Conservation (phyloP, 371 early-diverging fungal species). For the Syncephalastrum sp. region DNA sequence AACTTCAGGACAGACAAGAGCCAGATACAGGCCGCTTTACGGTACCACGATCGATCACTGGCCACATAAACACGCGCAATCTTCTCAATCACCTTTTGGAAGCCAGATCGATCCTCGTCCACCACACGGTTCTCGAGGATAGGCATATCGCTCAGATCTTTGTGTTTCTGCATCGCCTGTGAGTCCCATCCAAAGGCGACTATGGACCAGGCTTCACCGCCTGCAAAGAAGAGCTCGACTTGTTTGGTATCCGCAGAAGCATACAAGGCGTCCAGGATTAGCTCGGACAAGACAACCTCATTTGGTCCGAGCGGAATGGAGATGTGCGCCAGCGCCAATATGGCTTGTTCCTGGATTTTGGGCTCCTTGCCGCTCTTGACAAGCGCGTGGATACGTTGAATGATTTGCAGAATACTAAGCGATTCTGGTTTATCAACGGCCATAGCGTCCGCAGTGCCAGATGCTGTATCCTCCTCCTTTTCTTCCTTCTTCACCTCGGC, state of each 20-base stretch:
- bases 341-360: constrained; percentile 76
- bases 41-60: constrained; percentile 58
- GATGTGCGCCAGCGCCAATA: constrained; percentile 70
- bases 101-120: constrained; percentile 9
- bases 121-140: constrained; percentile 20
- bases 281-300: constrained; percentile 25
- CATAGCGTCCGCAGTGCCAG: constrained; percentile 1
- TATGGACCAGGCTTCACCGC: constrained; percentile 79
- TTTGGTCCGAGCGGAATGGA: constrained; percentile 43
- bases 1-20: constrained; percentile 80
- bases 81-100: constrained; percentile 48
- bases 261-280: constrained; percentile 58
- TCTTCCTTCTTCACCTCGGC: constrained; percentile 19
- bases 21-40: constrained; percentile 88
- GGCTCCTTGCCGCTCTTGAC: constrained; percentile 62
- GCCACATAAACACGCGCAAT: constrained; percentile 51
- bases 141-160: constrained; percentile 59
- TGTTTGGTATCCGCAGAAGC: constrained; percentile 73
- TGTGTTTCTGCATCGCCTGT: constrained; percentile 61
- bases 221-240: constrained; percentile 79
- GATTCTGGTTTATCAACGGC: constrained; percentile 2
- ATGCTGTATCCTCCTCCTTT: constrained; percentile 3
- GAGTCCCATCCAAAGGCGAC: constrained; percentile 74
- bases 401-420: constrained; percentile 15
- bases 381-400: constrained; percentile 48